phyloP scores from a whole-genome alignment of 441 rosid species.

The Gossypium schwendimanii region DNA sequence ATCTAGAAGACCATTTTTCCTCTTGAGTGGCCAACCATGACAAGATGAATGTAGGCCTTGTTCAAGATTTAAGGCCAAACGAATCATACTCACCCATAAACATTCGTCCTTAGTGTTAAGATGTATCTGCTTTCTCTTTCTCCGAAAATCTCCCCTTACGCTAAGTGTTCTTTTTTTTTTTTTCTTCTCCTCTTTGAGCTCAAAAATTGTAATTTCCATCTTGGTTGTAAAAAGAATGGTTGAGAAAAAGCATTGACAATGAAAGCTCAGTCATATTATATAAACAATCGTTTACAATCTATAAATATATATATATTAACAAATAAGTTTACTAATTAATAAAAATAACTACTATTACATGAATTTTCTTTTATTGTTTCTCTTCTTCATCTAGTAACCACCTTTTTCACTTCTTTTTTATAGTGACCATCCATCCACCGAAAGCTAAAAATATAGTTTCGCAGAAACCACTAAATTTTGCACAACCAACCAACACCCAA shows the following conservation, averaged over 20 bases:
- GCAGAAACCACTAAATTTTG: not conserved
- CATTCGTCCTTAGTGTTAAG: no score
- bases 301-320: not conserved
- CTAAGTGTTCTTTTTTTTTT: no score
- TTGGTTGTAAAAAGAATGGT: not conserved
- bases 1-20: no score
- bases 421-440: not conserved
- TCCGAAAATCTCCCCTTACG: no score
- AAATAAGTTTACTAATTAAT: not conserved
- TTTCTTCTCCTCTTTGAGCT: no score
- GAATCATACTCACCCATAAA: no score
- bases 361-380: not conserved
- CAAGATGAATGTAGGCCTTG: no score
- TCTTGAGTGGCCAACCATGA: no score
- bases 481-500: conserved; percentile 5
- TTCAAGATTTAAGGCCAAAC: no score
- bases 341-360: not conserved
- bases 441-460: not conserved
- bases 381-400: no score
- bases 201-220: not conserved
- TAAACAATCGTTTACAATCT: not conserved
- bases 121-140: no score
- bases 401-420: not conserved
- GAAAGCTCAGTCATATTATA: not conserved
- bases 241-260: not conserved